Conservation (phyloP, 176 grass and related monocot species). For the Phyllostachys edulis region DNA sequence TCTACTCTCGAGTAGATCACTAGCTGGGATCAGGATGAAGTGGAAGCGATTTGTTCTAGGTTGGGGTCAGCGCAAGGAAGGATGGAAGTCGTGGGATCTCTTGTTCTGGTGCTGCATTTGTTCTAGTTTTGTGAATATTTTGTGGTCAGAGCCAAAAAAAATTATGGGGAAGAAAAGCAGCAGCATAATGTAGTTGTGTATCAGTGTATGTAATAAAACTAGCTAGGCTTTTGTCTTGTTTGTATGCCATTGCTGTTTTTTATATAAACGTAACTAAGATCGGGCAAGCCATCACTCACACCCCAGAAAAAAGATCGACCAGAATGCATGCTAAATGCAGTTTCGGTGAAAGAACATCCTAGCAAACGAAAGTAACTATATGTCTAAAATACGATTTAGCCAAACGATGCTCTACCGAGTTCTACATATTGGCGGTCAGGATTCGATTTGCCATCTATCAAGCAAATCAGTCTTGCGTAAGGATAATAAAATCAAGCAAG, state of each 20-base stretch:
- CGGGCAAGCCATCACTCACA: too few relatives aligned
- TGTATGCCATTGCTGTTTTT: not conserved
- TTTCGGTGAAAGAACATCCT: not conserved
- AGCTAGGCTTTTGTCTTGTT: not conserved
- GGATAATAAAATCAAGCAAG: too few relatives aligned
- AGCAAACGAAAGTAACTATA: not conserved
- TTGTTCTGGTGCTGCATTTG: not conserved
- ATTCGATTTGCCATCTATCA: not conserved
- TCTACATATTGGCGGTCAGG: not conserved
- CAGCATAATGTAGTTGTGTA: not conserved
- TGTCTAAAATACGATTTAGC: too few relatives aligned
- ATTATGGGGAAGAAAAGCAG: not conserved
- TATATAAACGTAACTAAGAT: not conserved
- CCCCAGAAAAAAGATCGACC: too few relatives aligned
- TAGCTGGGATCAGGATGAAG: not conserved
- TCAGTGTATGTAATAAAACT: constrained; percentile 4
- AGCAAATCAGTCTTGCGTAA: too few relatives aligned
- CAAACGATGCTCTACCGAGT: too few relatives aligned
- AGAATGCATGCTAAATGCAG: not conserved
- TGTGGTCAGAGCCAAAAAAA: not conserved
- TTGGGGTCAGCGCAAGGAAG: constrained; percentile 20
- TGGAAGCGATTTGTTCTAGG: not conserved
- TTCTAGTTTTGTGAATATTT: constrained; percentile 29
- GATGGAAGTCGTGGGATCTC: not conserved
- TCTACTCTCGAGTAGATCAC: constrained; percentile 52